Evolutionary conservation across 116 monocot species (phyloP), one percentile per base, ranked within the genome.

Genomic region (Papilionanthe hybrid): DNA sequence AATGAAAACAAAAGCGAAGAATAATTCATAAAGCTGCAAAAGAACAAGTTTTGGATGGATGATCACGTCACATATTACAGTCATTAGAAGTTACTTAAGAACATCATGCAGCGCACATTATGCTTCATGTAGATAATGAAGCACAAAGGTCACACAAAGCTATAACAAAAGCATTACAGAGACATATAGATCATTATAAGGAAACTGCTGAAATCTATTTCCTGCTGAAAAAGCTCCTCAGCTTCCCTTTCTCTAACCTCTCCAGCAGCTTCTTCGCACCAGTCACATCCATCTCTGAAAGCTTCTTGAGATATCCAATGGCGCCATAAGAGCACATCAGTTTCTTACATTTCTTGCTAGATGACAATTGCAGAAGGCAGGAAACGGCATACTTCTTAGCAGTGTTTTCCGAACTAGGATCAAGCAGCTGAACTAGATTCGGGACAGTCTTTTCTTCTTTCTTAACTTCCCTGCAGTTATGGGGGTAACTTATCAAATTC

Each of bases 381-480:
- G 72, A 77, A 2, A 90, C 80, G 1, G 87, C 90, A 17, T 90
- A 83, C 83, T 90, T 90, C 76, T 85, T 90, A 0, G 85, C 87
- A 0, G 87, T 81, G 25, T 85, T 87, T 42, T 72, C 72, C 0
- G 87, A 77, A 50, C 78, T 71, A 0, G 87, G 81, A 63, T 90
- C 87, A 1, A 90, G 85, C 57, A 90, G 63, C 75, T 79, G 81
- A n/a, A 90, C 90, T 17, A 90, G 76, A 82, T 79, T 83, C 1
- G 85, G 87, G 56, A 90, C 87, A 23, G 83, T 74, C 81, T 85
- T 85, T 72, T 85, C 85, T 3, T 49, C 76, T 77, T 75, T 87
- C 79, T 85, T 90, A 7, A 86, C 85, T 68, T 81, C 87, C 78
- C 81, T 78, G 42, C 77, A 42, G 63, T 83, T 86, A 73, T 80